Conservation (phyloP, 2,329 filamentous ascomycete genomes). For the Apiospora malaysiana region DNA sequence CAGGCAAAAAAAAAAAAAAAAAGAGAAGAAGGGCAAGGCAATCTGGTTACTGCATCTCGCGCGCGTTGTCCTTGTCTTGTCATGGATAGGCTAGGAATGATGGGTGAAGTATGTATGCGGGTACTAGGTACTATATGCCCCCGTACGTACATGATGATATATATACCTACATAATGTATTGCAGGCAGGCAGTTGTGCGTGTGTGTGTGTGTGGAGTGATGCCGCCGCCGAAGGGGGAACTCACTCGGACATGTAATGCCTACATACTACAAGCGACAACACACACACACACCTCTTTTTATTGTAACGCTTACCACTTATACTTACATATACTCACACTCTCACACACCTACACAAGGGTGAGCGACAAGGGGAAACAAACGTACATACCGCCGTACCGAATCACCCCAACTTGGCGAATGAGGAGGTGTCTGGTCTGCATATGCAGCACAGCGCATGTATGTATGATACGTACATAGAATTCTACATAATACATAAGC, state of each 20-base stretch:
- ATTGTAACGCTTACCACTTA: background rate
- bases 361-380: constrained; percentile 1
- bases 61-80: constrained; percentile 3
- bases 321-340: background rate
- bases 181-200: constrained; percentile 29
- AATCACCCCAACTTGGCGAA: constrained; percentile 11
- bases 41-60: constrained; percentile 12
- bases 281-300: background rate
- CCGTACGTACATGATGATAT: constrained; percentile 26
- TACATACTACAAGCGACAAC: constrained; percentile 4
- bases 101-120: background rate
- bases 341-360: constrained; percentile 1
- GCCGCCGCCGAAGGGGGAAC: constrained; percentile 4
- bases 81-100: constrained; percentile 14
- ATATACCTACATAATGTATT: constrained; percentile 30
- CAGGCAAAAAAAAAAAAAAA: constrained; percentile 15
- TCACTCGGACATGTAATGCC: background rate
- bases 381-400: background rate
- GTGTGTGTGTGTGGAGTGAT: constrained; percentile 19
- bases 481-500: constrained; percentile 6
- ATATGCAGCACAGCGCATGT: constrained; percentile 17
- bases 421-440: constrained; percentile 3
- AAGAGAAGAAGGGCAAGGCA: constrained; percentile 10
- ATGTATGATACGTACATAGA: background rate
- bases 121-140: constrained; percentile 29